Evolutionary conservation across 2,329 filamentous ascomycete species (phyloP).

Genomic region (Botrytis squamosa): DNA sequence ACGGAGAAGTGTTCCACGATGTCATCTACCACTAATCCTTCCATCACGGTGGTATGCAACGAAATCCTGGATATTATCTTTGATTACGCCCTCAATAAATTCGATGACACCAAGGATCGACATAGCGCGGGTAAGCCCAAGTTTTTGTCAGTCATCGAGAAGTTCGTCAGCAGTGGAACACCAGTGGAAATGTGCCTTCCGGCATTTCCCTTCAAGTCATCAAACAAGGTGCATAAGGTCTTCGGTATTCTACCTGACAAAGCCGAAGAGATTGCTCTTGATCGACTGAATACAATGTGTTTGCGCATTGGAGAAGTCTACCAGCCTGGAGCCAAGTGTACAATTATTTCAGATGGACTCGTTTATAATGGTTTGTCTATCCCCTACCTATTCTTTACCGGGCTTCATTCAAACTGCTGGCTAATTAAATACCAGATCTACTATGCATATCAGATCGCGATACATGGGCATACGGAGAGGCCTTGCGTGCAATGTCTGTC

Average conservation of each 20-base stretch:
- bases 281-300: background rate
- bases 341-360: background rate
- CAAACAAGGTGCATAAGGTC: background rate
- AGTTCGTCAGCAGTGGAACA: background rate
- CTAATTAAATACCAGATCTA: background rate
- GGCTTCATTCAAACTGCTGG: accelerated
- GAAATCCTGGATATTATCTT: background rate
- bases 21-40: background rate
- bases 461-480: background rate
- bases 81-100: background rate
- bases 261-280: background rate
- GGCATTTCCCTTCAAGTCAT: background rate
- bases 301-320: background rate
- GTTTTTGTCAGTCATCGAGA: background rate
- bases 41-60: background rate
- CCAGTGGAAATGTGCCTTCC: background rate
- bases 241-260: background rate
- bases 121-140: background rate
- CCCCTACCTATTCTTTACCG: background rate
- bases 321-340: background rate
- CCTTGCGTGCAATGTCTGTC: background rate
- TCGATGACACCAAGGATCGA: background rate
- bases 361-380: background rate
- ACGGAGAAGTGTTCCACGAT: background rate
- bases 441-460: background rate